A percentile compares a stretch with the other conserved stretches of the same genome.
phyloP scores from a whole-genome alignment of 192 early-diverging fungal species.

The Kickxella alabastrina region DNA sequence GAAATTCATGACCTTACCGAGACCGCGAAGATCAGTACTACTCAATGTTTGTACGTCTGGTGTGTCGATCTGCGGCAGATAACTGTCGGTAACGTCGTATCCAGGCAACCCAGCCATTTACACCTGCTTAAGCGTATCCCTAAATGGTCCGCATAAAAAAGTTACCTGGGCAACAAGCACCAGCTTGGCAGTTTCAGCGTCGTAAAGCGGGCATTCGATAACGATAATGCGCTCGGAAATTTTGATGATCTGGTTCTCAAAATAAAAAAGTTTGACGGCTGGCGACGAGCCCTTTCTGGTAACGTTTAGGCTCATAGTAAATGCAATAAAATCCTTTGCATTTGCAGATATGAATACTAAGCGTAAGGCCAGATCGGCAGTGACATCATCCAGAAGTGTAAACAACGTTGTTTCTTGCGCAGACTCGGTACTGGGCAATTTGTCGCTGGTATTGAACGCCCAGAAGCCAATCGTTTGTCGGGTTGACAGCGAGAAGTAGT shows the following conservation, averaged over 20 bases:
- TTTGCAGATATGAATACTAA: not conserved
- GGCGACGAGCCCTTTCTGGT: not conserved
- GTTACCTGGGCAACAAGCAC: conserved; percentile 11
- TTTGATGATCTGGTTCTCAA: conserved; percentile 3
- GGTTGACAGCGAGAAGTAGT: conserved; percentile 16
- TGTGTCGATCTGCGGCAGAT: not conserved
- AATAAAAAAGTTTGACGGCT: conserved; percentile 12
- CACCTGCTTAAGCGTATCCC: not conserved
- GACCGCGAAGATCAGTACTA: conserved; percentile 1
- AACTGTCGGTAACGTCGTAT: not conserved
- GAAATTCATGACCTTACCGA: conserved; percentile 25
- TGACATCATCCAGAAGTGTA: conserved; percentile 31
- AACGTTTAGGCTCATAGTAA: conserved; percentile 32
- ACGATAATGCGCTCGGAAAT: conserved; percentile 9
- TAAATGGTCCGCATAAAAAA: conserved; percentile 13
- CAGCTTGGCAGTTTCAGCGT: conserved; percentile 9
- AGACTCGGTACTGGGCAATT: not conserved
- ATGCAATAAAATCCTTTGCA: not conserved
- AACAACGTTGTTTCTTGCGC: conserved; percentile 16
- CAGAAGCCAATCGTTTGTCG: conserved; percentile 17
- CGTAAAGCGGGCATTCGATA: conserved; percentile 22
- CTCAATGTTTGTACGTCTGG: not conserved
- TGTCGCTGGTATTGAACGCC: conserved; percentile 1
- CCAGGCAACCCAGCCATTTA: not conserved
- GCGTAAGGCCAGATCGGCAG: conserved; percentile 21